These are phyloP conservation scores for Setaria viridis DNA, from an alignment of 202 grass and related monocot genomes.

Conservation along the genomic window DNA sequence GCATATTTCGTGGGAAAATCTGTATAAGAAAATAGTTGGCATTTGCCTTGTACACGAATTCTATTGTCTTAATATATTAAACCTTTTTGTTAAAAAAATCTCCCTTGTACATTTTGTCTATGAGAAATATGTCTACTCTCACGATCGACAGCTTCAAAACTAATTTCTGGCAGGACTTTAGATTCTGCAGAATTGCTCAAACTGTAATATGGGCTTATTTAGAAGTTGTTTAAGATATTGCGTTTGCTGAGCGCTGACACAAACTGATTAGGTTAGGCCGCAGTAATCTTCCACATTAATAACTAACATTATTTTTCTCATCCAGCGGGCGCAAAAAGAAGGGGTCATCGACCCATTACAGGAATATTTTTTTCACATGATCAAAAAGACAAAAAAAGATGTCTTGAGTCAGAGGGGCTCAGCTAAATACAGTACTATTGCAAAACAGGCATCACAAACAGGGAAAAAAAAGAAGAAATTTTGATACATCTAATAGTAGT, in stretches of 20 bases:
- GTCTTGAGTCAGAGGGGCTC: not conserved
- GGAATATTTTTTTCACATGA: not conserved
- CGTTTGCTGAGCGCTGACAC: not conserved
- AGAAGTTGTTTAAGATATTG: not conserved
- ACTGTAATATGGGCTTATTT: not conserved
- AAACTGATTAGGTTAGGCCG: not conserved
- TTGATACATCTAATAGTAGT: not conserved
- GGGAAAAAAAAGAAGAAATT: not conserved
- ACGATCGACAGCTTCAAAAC: not conserved
- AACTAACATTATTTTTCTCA: not conserved
- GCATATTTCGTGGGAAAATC: constrained; percentile 66
- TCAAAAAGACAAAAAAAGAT: not conserved
- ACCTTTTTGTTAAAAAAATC: not conserved
- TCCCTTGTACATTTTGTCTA: not conserved
- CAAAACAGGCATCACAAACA: not conserved
- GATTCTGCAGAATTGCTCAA: not conserved
- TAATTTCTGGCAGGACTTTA: not conserved
- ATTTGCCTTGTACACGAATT: constrained; percentile 39
- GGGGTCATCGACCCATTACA: not conserved
- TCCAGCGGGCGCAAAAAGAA: not conserved
- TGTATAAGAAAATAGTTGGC: constrained; percentile 52
- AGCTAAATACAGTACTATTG: not conserved
- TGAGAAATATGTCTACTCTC: not conserved
- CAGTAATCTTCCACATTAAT: not conserved
- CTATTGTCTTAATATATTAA: constrained; percentile 15